Evolutionary conservation across 2,329 filamentous ascomycete genomes (phyloP), one percentile per base, ranked within the genome.

Genomic region (Diplodia intermedia): DNA sequence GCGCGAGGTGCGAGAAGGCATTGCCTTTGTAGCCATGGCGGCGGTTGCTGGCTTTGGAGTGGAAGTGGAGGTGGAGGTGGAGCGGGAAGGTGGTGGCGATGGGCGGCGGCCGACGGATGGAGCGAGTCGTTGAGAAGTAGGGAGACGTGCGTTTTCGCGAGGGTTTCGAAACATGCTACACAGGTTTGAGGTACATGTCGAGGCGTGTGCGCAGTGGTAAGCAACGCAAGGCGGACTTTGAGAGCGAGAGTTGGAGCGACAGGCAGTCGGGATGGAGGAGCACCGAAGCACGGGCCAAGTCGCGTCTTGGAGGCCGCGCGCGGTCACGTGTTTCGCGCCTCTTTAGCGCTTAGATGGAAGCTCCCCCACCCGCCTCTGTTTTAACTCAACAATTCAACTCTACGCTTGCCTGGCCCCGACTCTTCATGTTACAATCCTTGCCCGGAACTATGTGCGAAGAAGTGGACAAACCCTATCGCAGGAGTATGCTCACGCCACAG

Each of bases 91-190:
- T 78, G 86, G 85, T 78, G 86, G 85, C 74, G 84, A 86, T 52
- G 85, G 85, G 36, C 84, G 76, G 68, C 85, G 82, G 54, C 85
- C 85, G 68, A 79, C 82, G 0, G 83, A 85, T 6, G 83, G 83
- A 53, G 78, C 73, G 31, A 80, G 54, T 70, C 75, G 75, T 20
- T 74, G 75, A 55, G 75, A 72, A 31, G 76, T 73, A n/a, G 77
- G 70, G 36, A 76, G 73, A 50, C 73, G 69, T 38, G 73, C 73
- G 69, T 83, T 82, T 69, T 86, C 82, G 76, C 85, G 80, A 56
- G 85, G 84, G 60, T 85, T 87, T 67, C 85, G 81, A 70, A 88
- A 87, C 85, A 87, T 87, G 56, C 66, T 68, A 50, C 14, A 18
- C 36, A 20, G 26, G 18, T 2, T 2, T 20, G 7, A 7, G 20